These are phyloP conservation scores for Nemania sp. DNA, from an alignment of 2,329 filamentous ascomycete species.

Conservation along the genomic window DNA sequence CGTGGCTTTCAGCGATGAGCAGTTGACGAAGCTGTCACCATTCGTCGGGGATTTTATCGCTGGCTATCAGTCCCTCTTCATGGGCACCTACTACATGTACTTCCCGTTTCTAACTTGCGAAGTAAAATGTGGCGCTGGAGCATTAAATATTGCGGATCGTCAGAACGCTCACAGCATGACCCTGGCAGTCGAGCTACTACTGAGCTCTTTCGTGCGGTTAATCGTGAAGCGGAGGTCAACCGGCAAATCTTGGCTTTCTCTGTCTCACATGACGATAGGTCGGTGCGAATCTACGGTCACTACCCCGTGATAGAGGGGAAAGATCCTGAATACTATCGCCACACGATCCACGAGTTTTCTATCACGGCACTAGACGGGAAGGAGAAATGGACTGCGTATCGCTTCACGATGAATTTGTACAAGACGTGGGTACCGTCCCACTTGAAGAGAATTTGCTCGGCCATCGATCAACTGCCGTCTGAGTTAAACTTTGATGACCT, in stretches of 20 bases:
- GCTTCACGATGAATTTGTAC: conserved; percentile 44
- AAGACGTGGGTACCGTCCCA: conserved; percentile 42
- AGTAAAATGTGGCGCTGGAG: no score
- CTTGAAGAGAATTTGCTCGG: conserved; percentile 43
- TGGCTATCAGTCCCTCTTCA: no score
- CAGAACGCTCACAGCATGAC: no score
- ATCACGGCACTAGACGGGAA: conserved; percentile 40
- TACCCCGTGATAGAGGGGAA: conserved; percentile 44
- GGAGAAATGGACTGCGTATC: conserved; percentile 44
- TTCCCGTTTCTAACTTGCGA: no score
- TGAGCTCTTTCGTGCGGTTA: no score
- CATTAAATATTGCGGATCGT: no score
- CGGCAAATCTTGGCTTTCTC: conserved; percentile 50
- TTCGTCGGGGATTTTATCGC: no score
- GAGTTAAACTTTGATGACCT: conserved; percentile 17
- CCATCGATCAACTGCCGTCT: conserved; percentile 40
- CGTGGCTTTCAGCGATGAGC: no score
- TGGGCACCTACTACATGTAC: no score
- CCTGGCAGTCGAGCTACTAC: no score
- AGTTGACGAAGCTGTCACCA: no score
- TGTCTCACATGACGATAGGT: conserved; percentile 42
- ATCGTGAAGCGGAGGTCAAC: conserved; percentile 44
- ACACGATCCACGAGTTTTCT: conserved; percentile 41
- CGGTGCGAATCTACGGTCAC: conserved; percentile 46
- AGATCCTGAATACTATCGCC: conserved; percentile 43